Evolutionary conservation across 805 yeast genomes (phyloP).

Genomic region (Priceomyces carsonii): DNA sequence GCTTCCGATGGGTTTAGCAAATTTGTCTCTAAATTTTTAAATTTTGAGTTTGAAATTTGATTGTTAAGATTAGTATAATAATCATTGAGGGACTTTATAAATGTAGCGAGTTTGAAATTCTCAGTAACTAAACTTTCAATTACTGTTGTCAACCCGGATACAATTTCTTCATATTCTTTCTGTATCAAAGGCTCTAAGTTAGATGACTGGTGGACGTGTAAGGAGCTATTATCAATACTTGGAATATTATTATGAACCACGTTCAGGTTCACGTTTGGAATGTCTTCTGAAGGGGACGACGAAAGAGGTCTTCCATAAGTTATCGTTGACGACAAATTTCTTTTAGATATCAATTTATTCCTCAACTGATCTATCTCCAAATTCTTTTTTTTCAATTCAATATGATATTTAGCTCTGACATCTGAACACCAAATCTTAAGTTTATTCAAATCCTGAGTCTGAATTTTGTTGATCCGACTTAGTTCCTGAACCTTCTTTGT

Average conservation of each 20-base stretch:
- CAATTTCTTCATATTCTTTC: constrained; percentile 32
- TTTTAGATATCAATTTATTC: constrained; percentile 33
- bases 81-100: constrained; percentile 26
- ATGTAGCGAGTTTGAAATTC: constrained; percentile 35
- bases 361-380: constrained; percentile 34
- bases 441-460: constrained; percentile 28
- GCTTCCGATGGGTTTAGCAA: constrained; percentile 34
- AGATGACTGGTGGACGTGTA: neutral
- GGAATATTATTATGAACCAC: constrained; percentile 34
- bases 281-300: constrained; percentile 6
- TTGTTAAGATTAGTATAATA: constrained; percentile 29
- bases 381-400: constrained; percentile 34
- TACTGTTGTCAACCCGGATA: constrained; percentile 32
- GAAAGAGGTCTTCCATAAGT: constrained; percentile 26
- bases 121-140: constrained; percentile 37
- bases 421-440: constrained; percentile 30
- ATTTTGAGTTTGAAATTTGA: constrained; percentile 21
- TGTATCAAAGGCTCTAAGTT: constrained; percentile 16
- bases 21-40: constrained; percentile 7
- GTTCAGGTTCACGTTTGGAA: constrained; percentile 18
- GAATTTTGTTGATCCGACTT: constrained; percentile 21
- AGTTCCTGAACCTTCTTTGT: constrained; percentile 17
- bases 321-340: constrained; percentile 28
- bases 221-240: constrained; percentile 21
- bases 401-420: constrained; percentile 31